phyloP scores from a whole-genome alignment of 2,329 filamentous ascomycete species.

The Calcarisporium arbuscula region DNA sequence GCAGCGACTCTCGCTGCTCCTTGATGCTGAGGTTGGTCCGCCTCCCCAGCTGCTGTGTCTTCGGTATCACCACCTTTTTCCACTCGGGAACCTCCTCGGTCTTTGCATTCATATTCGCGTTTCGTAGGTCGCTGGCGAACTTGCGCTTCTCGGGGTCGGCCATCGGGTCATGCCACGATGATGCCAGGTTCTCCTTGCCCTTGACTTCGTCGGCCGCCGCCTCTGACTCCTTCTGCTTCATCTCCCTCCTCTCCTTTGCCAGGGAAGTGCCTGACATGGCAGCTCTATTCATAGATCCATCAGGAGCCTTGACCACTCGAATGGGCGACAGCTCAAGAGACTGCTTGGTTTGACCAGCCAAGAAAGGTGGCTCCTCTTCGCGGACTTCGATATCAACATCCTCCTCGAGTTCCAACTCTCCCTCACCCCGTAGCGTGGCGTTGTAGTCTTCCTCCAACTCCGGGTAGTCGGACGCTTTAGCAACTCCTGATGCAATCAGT shows the following conservation, averaged over 20 bases:
- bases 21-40: conserved; percentile 90
- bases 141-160: conserved; percentile 74
- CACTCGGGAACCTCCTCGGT: conserved; percentile 78
- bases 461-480: conserved; percentile 88
- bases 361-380: conserved; percentile 93
- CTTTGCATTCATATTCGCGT: conserved; percentile 53
- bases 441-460: conserved; percentile 94
- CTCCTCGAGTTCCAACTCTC: conserved; percentile 85
- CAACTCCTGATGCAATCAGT: conserved; percentile 88
- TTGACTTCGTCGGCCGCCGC: conserved; percentile 67
- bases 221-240: conserved; percentile 82
- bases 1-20: conserved; percentile 83
- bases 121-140: conserved; percentile 82
- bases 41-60: conserved; percentile 76
- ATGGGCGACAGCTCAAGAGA: conserved; percentile 93
- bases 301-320: conserved; percentile 91
- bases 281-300: conserved; percentile 94
- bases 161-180: conserved; percentile 98
- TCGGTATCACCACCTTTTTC: conserved; percentile 77
- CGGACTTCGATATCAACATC: conserved; percentile 95
- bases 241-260: conserved; percentile 82
- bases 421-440: conserved; percentile 77
- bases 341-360: conserved; percentile 93
- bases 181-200: conserved; percentile 73
- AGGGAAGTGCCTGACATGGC: conserved; percentile 88